phyloP scores from a whole-genome alignment of 129 eudicot species.

The Flaveria trinervia region DNA sequence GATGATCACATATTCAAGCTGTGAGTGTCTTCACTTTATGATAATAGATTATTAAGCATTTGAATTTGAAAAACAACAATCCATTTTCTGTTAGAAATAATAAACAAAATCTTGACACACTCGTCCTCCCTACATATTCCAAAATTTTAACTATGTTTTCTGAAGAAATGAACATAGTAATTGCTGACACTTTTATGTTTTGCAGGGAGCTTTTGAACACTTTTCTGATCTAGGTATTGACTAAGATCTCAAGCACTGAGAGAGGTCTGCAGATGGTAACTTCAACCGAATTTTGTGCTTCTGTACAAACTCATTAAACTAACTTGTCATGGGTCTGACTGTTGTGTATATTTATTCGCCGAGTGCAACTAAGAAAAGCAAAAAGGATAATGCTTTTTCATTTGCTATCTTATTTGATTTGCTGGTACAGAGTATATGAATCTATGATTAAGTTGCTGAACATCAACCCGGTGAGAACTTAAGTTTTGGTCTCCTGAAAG shows the following conservation, averaged over 20 bases:
- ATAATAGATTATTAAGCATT: not conserved
- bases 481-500: not conserved
- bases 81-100: not conserved
- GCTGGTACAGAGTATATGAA: not conserved
- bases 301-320: not conserved
- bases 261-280: not conserved
- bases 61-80: not conserved
- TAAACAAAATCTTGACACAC: not conserved
- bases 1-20: not conserved
- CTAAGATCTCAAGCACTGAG: slow-evolving; percentile 34
- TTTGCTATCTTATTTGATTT: not conserved
- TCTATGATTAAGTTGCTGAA: not conserved
- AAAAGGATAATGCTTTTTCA: not conserved
- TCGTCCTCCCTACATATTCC: too few species aligned
- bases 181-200: slow-evolving; percentile 16
- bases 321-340: not conserved
- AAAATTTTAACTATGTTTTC: too few species aligned
- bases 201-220: slow-evolving; percentile 73
- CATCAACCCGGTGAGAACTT: not conserved
- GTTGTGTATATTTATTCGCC: slow-evolving; percentile 3
- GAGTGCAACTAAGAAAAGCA: not conserved
- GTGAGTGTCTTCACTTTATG: not conserved
- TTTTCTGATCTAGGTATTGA: slow-evolving; percentile 84
- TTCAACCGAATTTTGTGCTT: slow-evolving; percentile 3
- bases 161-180: not conserved